Base-by-base conservation (phyloP, 371 early-diverging fungal species). In the Mortierella sp. region DNA sequence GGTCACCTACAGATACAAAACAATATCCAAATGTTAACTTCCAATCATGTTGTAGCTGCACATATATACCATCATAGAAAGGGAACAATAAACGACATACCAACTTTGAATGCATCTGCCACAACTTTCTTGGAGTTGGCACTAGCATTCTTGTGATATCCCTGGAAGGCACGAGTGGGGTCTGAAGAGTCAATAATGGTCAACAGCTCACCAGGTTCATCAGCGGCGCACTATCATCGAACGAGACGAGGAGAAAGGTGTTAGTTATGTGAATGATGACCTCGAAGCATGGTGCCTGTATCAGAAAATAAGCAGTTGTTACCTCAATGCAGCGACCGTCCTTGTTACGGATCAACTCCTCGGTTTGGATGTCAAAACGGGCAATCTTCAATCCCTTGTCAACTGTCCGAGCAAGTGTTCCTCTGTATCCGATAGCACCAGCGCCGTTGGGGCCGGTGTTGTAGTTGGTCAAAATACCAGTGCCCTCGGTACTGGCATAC, bases 281-380 rank as follows among this genome's bases (percentile, higher is more conserved):
- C 5, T 11, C 29, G 16, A 18, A 18, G 35, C 18, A 63, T 35
- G 63, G 35, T 48, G 51, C 21, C 4, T 14, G 35, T 11, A 63
- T 5, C 16, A 5, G 60, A 60, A 60, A 2, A 60, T 3, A 4
- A 32, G 2, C 38, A 6, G 21, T 35, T 1, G 70, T 89, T 88
- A 83, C 91, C 84, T 86, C 89, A 79, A 78, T 90, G 90, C 58
- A 93, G 87, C 65, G 93, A 86, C 74, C 94, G 89, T 76, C 88
- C 84, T 72, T 92, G 90, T 82, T 89, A 65, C 54, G 78, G 76
- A 72, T 88, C 89, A 72, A 80, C 81, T 86, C 93, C 88, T 73
- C 86, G 43, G 83, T 93, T 88, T 72, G 78, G 38, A 84, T 77
- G 29, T 85, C 80, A 48, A 81, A 85, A 68, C 77, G 77, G n/a